Evolutionary conservation across 768 basidiomycete species (phyloP).

Genomic region (Phylloporus arenicola): DNA sequence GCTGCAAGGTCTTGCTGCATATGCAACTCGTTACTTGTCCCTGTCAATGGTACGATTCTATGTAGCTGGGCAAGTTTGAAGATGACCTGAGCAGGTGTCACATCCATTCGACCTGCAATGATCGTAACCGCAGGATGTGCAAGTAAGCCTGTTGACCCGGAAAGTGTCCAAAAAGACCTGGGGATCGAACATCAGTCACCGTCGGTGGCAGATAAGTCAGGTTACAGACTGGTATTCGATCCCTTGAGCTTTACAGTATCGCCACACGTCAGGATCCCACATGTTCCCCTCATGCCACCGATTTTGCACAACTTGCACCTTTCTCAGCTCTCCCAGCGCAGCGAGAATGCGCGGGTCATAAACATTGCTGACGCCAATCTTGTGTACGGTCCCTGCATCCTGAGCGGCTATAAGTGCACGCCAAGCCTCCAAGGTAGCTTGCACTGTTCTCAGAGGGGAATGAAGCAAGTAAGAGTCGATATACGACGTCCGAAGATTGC

Average conservation of each 20-base stretch:
- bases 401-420: slow-evolving; percentile 53
- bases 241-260: slow-evolving; percentile 55
- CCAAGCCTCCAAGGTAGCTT: slow-evolving; percentile 68
- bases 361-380: slow-evolving; percentile 74
- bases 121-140: slow-evolving; percentile 40
- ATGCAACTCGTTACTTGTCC: slow-evolving; percentile 62
- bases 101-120: slow-evolving; percentile 41
- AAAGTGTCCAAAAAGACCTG: slow-evolving; percentile 85
- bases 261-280: slow-evolving; percentile 64
- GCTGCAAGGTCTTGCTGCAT: slow-evolving; percentile 61
- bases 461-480: slow-evolving; percentile 79
- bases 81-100: slow-evolving; percentile 61
- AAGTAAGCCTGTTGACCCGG: slow-evolving; percentile 66
- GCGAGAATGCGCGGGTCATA: slow-evolving; percentile 58
- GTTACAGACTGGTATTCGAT: slow-evolving; percentile 66
- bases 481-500: slow-evolving; percentile 65
- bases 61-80: slow-evolving; percentile 64
- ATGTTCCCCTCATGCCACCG: slow-evolving; percentile 79
- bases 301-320: slow-evolving; percentile 75
- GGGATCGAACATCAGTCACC: neutral
- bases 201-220: neutral
- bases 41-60: slow-evolving; percentile 68
- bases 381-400: slow-evolving; percentile 55
- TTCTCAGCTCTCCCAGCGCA: slow-evolving; percentile 46
- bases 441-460: slow-evolving; percentile 56